Evolutionary conservation across 2,329 filamentous ascomycete genomes (phyloP), one percentile per base, ranked within the genome.

Genomic region (Scedosporium boydii): DNA sequence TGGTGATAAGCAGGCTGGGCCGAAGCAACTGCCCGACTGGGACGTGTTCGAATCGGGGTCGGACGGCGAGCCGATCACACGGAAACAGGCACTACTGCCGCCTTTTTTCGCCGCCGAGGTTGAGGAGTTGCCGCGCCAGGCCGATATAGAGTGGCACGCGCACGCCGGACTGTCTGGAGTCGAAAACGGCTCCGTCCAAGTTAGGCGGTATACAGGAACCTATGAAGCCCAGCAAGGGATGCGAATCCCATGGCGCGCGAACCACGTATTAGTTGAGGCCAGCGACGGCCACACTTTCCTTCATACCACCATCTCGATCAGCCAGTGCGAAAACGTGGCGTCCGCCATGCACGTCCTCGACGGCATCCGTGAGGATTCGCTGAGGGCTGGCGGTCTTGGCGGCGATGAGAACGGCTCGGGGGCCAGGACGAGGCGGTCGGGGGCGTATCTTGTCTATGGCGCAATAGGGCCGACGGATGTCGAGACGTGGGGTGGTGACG

Each of bases 81-180:
- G 69, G 21, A 38, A 38, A 38, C 34, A 38, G 9, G 34, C 34
- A 4, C 34, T 38, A 6, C 67, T 82, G 1, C 87, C 92, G 1
- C 88, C 88, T 0, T 81, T 93, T 68, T 88, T 95, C 70, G 82
- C 88, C 0, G 87, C 86, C 1, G 86, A 95, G 69, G 89, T 97
- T 1, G 82, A 87, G 53, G 83, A 87, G 66, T 79, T 99, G 12
- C 95, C 95, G 1, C 83, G 90, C 21, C 79, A 77, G 16, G 88
- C 88, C 29, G 80, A 80, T 44, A 84, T 97, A 10, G 95, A 99
- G 76, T 99, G 93, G 93, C 88, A 90, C 67, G 87, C 81, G 1
- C 83, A 88, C 63, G 70, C 84, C 3, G 89, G 90, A 0, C 73
- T 89, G 6, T 72, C 72, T 9, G 63, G 66, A 26, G 64, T 77